Percentiles rank a stretch among this genome's conserved stretches.
These are phyloP conservation scores for Mycena capillaripes DNA, from an alignment of 768 basidiomycete genomes.

Conservation along the genomic window DNA sequence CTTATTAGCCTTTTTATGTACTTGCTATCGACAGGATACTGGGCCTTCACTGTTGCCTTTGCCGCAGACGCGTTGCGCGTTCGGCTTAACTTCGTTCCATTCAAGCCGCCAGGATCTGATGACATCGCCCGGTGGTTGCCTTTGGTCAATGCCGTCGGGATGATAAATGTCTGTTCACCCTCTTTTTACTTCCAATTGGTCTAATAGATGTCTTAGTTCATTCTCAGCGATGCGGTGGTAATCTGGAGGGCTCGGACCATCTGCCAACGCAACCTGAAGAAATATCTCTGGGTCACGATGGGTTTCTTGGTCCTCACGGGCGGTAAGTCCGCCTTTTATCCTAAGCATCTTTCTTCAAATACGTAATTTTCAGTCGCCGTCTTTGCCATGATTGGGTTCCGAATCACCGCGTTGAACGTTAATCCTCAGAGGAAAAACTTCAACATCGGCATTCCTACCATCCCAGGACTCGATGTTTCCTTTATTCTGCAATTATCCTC, in stretches of 20 bases:
- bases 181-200: background rate
- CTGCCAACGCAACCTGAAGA: conserved; percentile 6
- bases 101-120: background rate
- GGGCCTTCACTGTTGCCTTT: background rate
- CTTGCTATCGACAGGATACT: background rate
- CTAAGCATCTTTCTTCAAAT: background rate
- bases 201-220: background rate
- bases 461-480: background rate
- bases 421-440: background rate
- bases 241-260: conserved; percentile 27
- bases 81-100: background rate
- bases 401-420: background rate
- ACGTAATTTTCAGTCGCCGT: background rate
- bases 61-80: background rate
- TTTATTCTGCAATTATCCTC: background rate
- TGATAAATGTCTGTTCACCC: background rate
- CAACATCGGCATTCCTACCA: background rate
- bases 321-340: background rate
- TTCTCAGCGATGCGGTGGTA: conserved; percentile 18
- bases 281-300: conserved; percentile 18
- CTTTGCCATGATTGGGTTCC: background rate
- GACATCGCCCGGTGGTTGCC: background rate
- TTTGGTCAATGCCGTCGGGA: background rate
- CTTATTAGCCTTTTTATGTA: background rate
- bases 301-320: conserved; percentile 15